These are phyloP conservation scores for Hortiboletus campestris DNA, from an alignment of 768 basidiomycete genomes.

Conservation along the genomic window DNA sequence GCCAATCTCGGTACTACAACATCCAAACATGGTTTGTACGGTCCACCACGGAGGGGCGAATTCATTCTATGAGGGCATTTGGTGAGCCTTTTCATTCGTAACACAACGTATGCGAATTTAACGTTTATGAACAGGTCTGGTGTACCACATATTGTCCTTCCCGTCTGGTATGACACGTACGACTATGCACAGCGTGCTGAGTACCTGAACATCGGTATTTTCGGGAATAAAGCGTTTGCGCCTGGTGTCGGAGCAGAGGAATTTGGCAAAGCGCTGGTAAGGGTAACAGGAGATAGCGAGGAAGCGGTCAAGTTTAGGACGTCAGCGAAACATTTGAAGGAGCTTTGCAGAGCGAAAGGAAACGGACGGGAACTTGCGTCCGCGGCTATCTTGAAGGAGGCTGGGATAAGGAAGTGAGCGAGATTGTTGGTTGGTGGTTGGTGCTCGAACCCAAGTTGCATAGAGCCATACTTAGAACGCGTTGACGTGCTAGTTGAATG, in stretches of 20 bases:
- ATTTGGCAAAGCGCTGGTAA: constrained; percentile 3
- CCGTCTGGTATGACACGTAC: constrained; percentile 13
- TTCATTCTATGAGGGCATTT: constrained; percentile 1
- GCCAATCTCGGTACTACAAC: constrained; percentile 8
- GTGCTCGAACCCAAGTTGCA: no score
- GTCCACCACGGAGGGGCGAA: constrained; percentile 3
- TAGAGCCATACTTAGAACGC: no score
- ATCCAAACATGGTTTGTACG: neutral
- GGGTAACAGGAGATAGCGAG: neutral
- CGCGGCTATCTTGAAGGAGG: neutral
- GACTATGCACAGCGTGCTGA: constrained; percentile 2
- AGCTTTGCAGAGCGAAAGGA: neutral
- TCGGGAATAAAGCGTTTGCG: neutral
- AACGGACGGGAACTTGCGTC: constrained; percentile 1
- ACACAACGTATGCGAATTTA: neutral
- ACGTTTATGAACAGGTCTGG: constrained; percentile 8
- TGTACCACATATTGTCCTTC: constrained; percentile 5
- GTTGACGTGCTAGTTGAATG: no score
- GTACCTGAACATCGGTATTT: constrained; percentile 5
- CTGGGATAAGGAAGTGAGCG: neutral
- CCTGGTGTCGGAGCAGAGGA: constrained; percentile 2
- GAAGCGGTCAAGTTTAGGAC: constrained; percentile 1
- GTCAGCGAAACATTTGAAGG: constrained; percentile 1
- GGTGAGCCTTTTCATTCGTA: neutral
- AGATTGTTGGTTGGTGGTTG: no score